These are phyloP conservation scores for Kwoniella bestiolae DNA, from an alignment of 768 basidiomycete species.

Conservation along the genomic window DNA sequence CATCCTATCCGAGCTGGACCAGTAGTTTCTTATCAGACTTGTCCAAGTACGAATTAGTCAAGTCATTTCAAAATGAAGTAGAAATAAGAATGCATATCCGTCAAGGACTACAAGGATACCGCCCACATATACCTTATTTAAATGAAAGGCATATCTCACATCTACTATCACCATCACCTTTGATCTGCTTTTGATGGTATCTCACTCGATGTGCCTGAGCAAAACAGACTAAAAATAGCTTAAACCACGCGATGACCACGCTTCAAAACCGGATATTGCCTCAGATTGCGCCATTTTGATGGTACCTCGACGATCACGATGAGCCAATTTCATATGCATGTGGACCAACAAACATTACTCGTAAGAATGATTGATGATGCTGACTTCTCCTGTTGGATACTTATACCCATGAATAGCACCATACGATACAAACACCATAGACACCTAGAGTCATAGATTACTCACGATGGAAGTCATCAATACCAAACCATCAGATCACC, in stretches of 20 bases:
- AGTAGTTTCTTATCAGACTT: not conserved
- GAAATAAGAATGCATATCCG: too few species aligned
- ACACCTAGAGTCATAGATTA: not conserved
- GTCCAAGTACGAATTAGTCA: too few species aligned
- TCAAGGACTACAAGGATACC: not conserved
- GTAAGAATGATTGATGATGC: too few species aligned
- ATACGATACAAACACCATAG: not conserved
- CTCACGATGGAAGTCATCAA: not conserved
- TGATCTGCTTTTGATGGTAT: not conserved
- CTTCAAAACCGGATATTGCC: not conserved
- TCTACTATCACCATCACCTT: too few species aligned
- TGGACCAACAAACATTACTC: too few species aligned
- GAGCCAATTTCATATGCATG: not conserved
- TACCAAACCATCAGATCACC: not conserved
- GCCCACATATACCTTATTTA: too few species aligned
- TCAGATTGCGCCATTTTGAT: slow-evolving; percentile 10
- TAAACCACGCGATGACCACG: not conserved
- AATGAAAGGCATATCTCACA: too few species aligned
- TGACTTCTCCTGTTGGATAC: too few species aligned
- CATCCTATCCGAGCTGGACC: not conserved
- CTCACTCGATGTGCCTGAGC: not conserved
- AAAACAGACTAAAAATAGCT: slow-evolving; percentile 3
- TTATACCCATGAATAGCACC: not conserved
- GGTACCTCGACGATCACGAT: not conserved
- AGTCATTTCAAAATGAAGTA: too few species aligned